phyloP scores from a whole-genome alignment of 1,284 basidiomycete species.

The Sphagnurus paluster region DNA sequence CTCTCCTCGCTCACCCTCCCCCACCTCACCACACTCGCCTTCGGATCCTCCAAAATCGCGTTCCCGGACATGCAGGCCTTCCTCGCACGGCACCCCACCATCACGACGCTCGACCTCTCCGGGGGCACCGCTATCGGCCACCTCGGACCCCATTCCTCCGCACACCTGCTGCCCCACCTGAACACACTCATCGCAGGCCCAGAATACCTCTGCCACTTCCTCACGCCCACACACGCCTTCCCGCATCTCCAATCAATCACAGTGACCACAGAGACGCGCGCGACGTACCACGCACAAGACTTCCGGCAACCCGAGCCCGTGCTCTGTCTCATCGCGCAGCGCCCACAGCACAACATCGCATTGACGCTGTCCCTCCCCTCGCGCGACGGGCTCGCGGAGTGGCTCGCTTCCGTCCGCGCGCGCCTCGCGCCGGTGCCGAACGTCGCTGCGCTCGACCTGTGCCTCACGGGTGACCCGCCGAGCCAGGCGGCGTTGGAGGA shows the following conservation, averaged over 20 bases:
- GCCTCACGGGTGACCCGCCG: not conserved
- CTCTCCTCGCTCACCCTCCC: conserved; percentile 21
- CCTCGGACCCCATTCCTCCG: conserved; percentile 5
- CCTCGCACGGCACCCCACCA: conserved; percentile 20
- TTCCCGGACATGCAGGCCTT: conserved; percentile 24
- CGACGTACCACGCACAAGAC: conserved; percentile 1
- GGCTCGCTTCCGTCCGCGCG: conserved; percentile 3
- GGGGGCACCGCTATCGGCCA: conserved; percentile 11
- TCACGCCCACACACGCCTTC: conserved; percentile 8
- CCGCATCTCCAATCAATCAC: conserved; percentile 7
- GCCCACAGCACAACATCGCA: not conserved
- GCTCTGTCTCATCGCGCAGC: conserved; percentile 8
- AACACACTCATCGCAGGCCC: conserved; percentile 14
- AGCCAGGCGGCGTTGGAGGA: not conserved
- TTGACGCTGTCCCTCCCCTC: conserved; percentile 10
- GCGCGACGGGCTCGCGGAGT: conserved; percentile 2
- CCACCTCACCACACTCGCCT: conserved; percentile 15
- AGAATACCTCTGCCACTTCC: conserved; percentile 16
- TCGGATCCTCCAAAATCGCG: conserved; percentile 18
- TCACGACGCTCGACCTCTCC: conserved; percentile 13
- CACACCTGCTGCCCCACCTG: conserved; percentile 12
- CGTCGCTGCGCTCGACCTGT: conserved; percentile 6
- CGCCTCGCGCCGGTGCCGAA: not conserved
- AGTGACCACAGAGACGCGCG: conserved; percentile 2
- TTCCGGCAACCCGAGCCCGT: conserved; percentile 7